Evolutionary conservation across 768 basidiomycete species (phyloP).

Genomic region (Suillus decipiens): DNA sequence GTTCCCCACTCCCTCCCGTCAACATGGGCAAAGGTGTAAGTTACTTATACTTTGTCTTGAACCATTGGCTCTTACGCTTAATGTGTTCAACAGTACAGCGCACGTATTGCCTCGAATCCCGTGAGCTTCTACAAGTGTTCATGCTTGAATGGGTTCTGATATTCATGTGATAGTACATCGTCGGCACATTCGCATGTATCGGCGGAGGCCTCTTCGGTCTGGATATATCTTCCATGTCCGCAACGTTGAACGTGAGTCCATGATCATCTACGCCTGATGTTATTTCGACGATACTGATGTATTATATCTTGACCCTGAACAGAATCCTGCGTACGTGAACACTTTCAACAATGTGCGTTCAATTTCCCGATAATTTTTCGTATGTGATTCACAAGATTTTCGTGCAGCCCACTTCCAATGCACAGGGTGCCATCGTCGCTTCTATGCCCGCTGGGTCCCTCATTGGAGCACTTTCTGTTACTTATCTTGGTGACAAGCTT

Average conservation of each 20-base stretch:
- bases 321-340: conserved; percentile 30
- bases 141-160: neutral
- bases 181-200: conserved; percentile 81
- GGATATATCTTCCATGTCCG: conserved; percentile 85
- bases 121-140: conserved; percentile 27
- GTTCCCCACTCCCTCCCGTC: conserved; percentile 7
- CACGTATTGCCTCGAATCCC: conserved; percentile 60
- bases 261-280: neutral
- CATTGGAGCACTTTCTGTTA: conserved; percentile 63
- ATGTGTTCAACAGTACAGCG: conserved; percentile 44
- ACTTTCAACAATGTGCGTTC: conserved; percentile 29
- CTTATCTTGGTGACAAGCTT: conserved; percentile 60
- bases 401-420: conserved; percentile 47
- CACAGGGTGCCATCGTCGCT: conserved; percentile 76
- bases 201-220: conserved; percentile 79
- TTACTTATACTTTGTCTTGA: conserved; percentile 1
- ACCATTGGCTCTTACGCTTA: conserved; percentile 7
- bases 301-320: conserved; percentile 4
- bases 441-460: conserved; percentile 76
- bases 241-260: conserved; percentile 56
- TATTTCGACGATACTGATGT: neutral
- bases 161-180: conserved; percentile 57
- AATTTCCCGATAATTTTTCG: neutral
- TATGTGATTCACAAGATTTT: conserved; percentile 8
- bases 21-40: conserved; percentile 29